These are phyloP conservation scores for Microdochium bolleyi DNA, from an alignment of 2,329 filamentous ascomycete species.

Conservation along the genomic window DNA sequence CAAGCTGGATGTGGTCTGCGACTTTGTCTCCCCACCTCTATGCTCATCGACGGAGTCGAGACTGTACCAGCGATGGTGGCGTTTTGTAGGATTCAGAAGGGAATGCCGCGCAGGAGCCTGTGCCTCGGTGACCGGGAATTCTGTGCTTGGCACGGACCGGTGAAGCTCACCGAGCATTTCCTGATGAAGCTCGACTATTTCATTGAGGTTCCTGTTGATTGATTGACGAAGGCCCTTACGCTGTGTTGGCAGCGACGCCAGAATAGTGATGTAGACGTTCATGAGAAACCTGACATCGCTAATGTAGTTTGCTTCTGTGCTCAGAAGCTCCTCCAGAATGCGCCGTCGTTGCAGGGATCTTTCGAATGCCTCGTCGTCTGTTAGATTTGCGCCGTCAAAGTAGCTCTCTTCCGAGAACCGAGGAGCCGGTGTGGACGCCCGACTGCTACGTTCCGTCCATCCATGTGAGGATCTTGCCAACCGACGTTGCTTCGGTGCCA, in stretches of 20 bases:
- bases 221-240: slow-evolving; percentile 58
- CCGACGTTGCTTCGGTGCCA: neutral
- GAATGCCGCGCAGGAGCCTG: slow-evolving; percentile 9
- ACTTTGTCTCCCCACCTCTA: slow-evolving; percentile 27
- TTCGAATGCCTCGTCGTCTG: slow-evolving; percentile 63
- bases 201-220: slow-evolving; percentile 71
- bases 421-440: slow-evolving; percentile 49
- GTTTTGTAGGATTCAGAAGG: slow-evolving; percentile 9
- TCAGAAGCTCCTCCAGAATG: slow-evolving; percentile 77
- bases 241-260: slow-evolving; percentile 62
- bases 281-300: slow-evolving; percentile 78
- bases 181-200: slow-evolving; percentile 78
- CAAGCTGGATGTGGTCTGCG: slow-evolving; percentile 41
- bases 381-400: slow-evolving; percentile 39
- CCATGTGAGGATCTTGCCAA: slow-evolving; percentile 37
- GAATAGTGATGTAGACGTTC: slow-evolving; percentile 72
- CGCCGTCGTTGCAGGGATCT: slow-evolving; percentile 69
- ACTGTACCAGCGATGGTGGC: slow-evolving; percentile 39
- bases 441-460: slow-evolving; percentile 54
- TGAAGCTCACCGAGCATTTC: slow-evolving; percentile 71
- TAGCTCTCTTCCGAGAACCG: slow-evolving; percentile 61
- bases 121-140: slow-evolving; percentile 42
- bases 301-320: slow-evolving; percentile 83
- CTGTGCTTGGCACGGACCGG: slow-evolving; percentile 59
- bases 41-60: slow-evolving; percentile 36